Conservation (phyloP, 129 eudicot genomes). For the Flaveria trinervia region DNA sequence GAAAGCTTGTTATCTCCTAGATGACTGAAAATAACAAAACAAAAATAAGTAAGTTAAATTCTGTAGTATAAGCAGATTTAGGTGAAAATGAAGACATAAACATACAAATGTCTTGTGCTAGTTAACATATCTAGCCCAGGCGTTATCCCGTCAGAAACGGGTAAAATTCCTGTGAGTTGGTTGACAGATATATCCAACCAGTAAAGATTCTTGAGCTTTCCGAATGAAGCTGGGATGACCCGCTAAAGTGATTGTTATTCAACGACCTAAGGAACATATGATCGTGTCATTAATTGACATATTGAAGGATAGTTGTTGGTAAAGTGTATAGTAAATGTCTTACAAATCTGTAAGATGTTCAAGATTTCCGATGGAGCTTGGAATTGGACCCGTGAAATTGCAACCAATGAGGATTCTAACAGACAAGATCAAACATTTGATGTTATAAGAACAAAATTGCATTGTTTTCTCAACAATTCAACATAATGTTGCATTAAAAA, state of each 20-base stretch:
- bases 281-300: neutral
- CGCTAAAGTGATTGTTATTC: constrained; percentile 60
- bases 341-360: constrained; percentile 51
- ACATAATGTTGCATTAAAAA: no score
- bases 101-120: constrained; percentile 60
- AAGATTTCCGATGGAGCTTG: constrained; percentile 65
- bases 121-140: constrained; percentile 77
- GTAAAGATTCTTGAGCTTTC: constrained; percentile 52
- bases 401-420: constrained; percentile 62
- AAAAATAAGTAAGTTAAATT: neutral
- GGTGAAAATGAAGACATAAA: neutral
- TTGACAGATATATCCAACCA: constrained; percentile 81
- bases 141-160: constrained; percentile 54
- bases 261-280: constrained; percentile 52
- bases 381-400: constrained; percentile 63
- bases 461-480: neutral
- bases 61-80: neutral
- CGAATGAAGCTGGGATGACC: constrained; percentile 71
- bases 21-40: constrained; percentile 44
- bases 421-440: neutral
- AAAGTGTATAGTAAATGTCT: constrained; percentile 29
- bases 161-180: constrained; percentile 56
- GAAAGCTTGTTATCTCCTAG: constrained; percentile 67
- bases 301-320: neutral
- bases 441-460: neutral